Evolutionary conservation across 2,329 filamentous ascomycete genomes (phyloP), one percentile per base, ranked within the genome.

Genomic region (Geosmithia morbida): DNA sequence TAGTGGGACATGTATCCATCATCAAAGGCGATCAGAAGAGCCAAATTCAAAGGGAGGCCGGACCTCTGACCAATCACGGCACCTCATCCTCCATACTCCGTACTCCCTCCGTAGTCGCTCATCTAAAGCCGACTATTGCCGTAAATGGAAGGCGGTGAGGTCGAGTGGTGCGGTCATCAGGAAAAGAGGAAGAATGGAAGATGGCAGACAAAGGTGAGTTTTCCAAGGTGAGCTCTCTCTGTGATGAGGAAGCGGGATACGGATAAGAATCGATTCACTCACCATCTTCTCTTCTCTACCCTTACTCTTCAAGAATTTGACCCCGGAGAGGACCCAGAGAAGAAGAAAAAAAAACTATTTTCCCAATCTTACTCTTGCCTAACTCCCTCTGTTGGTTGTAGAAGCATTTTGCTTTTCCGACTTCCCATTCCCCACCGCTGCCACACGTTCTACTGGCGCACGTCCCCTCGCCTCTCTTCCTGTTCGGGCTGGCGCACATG

Each of bases 61-160:
- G 43, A 5, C 14, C 14, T 14, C n/a, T 2, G 30, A 14, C 30
- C 41, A 48, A 42, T 48, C 46, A 37, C 10, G 43, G 41, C 26
- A 5, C 22, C 22, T 26, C 4, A 8, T 26, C 8, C 22, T 26
- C n/a, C n/a, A n/a, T n/a, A n/a, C n/a, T n/a, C n/a, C n/a, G n/a
- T n/a, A n/a, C n/a, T n/a, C 5, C 7, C 20, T 20, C 26, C n/a
- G 26, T 44, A n/a, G 43, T 44, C 43, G n/a, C 10, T 17, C 20
- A 37, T 13, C 33, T 37, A 13, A 16, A 13, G 3, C 33, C 14
- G 33, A 37, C 33, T 37, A 13, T 11, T 37, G 10, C 33, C 14
- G 33, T 37, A 37, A 37, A 37, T 20, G 51, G 51, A 46, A 54
- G 50, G 52, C 52, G 52, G 53, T 53, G 52, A 51, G 48, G 45